Conservation (phyloP, 2,329 filamentous ascomycete genomes). For the Fusarium nelsonii region DNA sequence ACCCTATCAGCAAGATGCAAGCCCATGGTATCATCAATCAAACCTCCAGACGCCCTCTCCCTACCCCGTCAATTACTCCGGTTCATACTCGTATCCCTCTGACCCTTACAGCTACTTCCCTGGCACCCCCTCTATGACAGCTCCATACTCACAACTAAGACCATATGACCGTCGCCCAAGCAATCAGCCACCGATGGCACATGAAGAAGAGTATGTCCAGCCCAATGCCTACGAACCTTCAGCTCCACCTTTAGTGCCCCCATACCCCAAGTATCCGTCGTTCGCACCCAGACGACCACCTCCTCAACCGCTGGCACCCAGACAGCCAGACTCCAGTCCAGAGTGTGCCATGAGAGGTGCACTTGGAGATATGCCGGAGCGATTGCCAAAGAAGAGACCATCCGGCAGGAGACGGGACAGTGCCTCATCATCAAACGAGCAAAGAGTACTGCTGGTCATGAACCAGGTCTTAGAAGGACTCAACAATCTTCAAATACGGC, state of each 20-base stretch:
- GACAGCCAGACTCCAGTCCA: background rate
- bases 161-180: background rate
- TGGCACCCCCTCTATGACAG: background rate
- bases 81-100: background rate
- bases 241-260: background rate
- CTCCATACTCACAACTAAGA: background rate
- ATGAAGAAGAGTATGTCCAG: background rate
- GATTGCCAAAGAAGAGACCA: background rate
- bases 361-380: background rate
- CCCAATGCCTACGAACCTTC: background rate
- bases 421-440: background rate
- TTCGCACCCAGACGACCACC: background rate
- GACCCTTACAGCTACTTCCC: background rate
- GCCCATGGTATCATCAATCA: background rate
- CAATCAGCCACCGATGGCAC: background rate
- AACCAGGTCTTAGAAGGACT: background rate
- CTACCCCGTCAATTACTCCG: background rate
- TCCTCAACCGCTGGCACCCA: background rate
- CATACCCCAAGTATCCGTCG: conserved; percentile 1
- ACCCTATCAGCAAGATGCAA: background rate
- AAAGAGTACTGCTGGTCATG: background rate
- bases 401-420: background rate
- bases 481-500: background rate
- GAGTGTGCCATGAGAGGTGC: background rate
- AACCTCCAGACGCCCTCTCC: rapidly evolving